These are phyloP conservation scores for Backusella mclennaniae DNA, from an alignment of 192 early-diverging fungal genomes.

Conservation along the genomic window DNA sequence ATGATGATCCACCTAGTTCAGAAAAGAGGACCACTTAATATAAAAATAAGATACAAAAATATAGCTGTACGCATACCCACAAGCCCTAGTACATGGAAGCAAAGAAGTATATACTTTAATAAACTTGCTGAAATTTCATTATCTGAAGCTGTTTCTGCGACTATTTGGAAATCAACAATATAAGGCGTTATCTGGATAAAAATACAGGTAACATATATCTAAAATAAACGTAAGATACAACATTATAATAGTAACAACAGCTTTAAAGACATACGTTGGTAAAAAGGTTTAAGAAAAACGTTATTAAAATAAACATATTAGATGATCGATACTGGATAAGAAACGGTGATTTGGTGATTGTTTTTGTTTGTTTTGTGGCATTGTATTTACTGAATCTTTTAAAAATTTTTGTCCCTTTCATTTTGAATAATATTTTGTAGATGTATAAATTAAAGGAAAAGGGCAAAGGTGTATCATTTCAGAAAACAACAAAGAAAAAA, in stretches of 20 bases:
- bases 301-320: background rate
- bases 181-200: background rate
- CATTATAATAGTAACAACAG: background rate
- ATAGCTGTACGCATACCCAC: background rate
- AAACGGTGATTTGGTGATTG: background rate
- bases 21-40: background rate
- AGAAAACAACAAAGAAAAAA: background rate
- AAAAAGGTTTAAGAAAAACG: background rate
- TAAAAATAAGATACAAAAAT: background rate
- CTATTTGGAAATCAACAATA: background rate
- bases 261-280: background rate
- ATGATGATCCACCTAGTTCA: background rate
- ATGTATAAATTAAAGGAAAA: background rate
- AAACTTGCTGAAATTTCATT: background rate
- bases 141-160: background rate
- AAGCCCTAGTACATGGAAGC: slow-evolving; percentile 6
- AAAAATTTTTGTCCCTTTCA: background rate
- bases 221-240: background rate
- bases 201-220: background rate
- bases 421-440: background rate
- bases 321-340: background rate
- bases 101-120: background rate
- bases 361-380: background rate
- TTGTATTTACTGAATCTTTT: background rate
- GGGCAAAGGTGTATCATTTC: background rate